phyloP scores from a whole-genome alignment of 169 alveolate genomes.

The Plasmodium gallinaceum region DNA sequence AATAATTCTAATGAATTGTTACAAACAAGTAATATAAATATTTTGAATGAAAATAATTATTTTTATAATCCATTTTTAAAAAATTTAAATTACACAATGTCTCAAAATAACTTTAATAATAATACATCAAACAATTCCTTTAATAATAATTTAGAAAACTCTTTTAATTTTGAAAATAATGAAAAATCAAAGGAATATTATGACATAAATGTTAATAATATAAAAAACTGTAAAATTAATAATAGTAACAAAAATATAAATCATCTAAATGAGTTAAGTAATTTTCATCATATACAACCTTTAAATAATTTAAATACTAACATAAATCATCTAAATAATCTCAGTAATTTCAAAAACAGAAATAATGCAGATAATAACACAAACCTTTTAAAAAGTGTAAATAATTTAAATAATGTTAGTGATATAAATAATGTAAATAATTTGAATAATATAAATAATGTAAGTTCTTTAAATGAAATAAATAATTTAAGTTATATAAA shows the following conservation, averaged over 20 bases:
- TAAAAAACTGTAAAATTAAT: not conserved
- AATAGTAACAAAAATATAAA: not conserved
- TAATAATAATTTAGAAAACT: not conserved
- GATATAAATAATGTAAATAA: not conserved
- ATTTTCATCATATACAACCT: not conserved
- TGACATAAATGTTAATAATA: not conserved
- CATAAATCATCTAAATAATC: not conserved
- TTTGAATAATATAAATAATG: not conserved
- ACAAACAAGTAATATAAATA: conserved; percentile 4
- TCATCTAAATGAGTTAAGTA: conserved; percentile 1
- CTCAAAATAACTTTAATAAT: conserved; percentile 6
- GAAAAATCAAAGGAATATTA: not conserved
- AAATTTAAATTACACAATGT: conserved; percentile 21
- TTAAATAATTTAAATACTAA: not conserved
- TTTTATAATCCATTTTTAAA: conserved; percentile 22
- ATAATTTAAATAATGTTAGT: not conserved
- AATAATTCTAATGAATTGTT: conserved; percentile 3
- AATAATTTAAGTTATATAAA: not conserved
- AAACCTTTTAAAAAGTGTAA: not conserved
- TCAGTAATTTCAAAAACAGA: not conserved
- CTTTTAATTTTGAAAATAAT: not conserved
- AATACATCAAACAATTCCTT: not conserved
- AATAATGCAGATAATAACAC: not conserved
- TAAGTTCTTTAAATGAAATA: not conserved
- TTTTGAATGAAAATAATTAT: conserved; percentile 31